phyloP scores from a whole-genome alignment of 352 stramenopile species.

The Nothophytophthora sp. region DNA sequence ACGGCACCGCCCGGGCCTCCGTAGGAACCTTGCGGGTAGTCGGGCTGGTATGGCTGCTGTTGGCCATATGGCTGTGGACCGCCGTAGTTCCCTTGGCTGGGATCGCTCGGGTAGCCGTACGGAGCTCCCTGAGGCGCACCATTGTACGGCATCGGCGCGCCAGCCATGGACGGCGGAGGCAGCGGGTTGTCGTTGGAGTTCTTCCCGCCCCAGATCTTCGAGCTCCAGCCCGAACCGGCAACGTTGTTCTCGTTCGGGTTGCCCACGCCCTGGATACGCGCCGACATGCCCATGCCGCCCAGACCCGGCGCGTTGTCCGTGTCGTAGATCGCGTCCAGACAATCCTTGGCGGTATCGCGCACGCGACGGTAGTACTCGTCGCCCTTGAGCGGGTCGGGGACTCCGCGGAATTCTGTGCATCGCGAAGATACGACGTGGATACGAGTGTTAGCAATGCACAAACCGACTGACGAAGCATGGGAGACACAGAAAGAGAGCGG shows the following conservation, averaged over 20 bases:
- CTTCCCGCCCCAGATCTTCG: slow-evolving; percentile 74
- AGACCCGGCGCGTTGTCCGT: slow-evolving; percentile 72
- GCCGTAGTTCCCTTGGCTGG: slow-evolving; percentile 46
- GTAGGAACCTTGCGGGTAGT: slow-evolving; percentile 47
- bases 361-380: slow-evolving; percentile 95
- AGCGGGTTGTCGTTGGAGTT: slow-evolving; percentile 59
- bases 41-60: slow-evolving; percentile 43
- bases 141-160: slow-evolving; percentile 59
- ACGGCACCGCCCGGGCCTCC: slow-evolving; percentile 33
- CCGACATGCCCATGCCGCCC: slow-evolving; percentile 76
- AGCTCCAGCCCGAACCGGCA: slow-evolving; percentile 56
- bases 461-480: background rate
- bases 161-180: slow-evolving; percentile 45
- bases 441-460: background rate
- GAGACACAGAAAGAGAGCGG: background rate
- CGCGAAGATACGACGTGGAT: background rate
- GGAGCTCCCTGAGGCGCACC: slow-evolving; percentile 23
- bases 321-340: slow-evolving; percentile 95
- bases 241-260: slow-evolving; percentile 51
- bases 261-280: slow-evolving; percentile 78
- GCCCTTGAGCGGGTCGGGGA: slow-evolving; percentile 92
- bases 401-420: slow-evolving; percentile 86
- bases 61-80: slow-evolving; percentile 48
- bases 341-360: slow-evolving; percentile 93
- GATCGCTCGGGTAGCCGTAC: slow-evolving; percentile 53